These are phyloP conservation scores for Exophiala phaeomuriformis DNA, from an alignment of 2,329 filamentous ascomycete species.

Conservation along the genomic window DNA sequence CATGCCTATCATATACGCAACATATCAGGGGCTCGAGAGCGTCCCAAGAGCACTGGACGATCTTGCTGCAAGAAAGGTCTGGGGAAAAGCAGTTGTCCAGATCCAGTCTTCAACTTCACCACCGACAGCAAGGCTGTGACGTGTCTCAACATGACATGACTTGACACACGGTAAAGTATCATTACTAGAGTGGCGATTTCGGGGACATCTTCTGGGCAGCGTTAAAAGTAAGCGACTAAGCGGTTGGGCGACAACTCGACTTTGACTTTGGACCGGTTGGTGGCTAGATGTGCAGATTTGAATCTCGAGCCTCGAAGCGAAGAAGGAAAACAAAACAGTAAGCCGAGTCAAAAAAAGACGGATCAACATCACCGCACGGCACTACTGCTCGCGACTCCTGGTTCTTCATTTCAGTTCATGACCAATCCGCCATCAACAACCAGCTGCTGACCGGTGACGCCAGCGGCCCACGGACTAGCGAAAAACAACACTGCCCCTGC, in stretches of 20 bases:
- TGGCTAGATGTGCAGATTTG: no score
- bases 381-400: no score
- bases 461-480: conserved; percentile 18
- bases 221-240: no score
- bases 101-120: conserved; percentile 27
- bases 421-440: conserved; percentile 23
- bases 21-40: conserved; percentile 46
- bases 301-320: no score
- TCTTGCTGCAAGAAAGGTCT: conserved; percentile 44
- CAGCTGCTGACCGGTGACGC: conserved; percentile 21
- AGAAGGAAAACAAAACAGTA: no score
- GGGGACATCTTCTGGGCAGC: no score
- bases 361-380: no score
- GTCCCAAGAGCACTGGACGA: conserved; percentile 47
- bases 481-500: conserved; percentile 24
- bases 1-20: conserved; percentile 46
- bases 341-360: no score
- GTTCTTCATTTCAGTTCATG: conserved; percentile 14
- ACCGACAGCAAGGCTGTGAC: conserved; percentile 13
- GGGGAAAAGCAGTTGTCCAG: conserved; percentile 51
- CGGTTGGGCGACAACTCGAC: no score
- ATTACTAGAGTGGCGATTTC: no score
- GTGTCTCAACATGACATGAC: neutral
- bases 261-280: no score
- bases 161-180: neutral